Base-by-base conservation (phyloP, 148 eudicot species). In the Selenicereus undatus region DNA sequence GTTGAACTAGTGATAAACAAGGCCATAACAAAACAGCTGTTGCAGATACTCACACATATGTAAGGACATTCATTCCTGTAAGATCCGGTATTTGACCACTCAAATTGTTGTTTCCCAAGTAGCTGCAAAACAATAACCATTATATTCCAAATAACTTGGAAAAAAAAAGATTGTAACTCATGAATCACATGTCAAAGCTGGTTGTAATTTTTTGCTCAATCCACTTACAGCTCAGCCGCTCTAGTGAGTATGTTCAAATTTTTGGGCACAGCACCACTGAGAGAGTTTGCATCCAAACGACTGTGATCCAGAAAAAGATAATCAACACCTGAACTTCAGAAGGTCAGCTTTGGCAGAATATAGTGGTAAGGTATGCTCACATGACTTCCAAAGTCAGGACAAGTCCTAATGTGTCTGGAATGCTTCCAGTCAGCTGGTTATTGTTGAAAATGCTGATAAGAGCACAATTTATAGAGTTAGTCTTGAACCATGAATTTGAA, bases 281-380 rank as follows among this genome's bases (percentile, higher is more conserved):
- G 62, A 32, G 32, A 78, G 84, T 85, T 85, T 29, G 26, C 64
- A 76, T 85, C 87, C 82, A 85, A 78, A 75, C 87, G 87, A 78
- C 87, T 85, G 76, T 77, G 77, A 68, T 22, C 24, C 70, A 84
- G 30, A 52, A 20, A 52, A 74, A 81, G 20, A 43, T 52, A n/a
- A 81, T 56, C n/a, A 66, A 66, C 26, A 2, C 45, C 45, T 27
- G 50, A 68, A 72, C 13, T 42, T 21, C 21, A 10, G 24, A 27
- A 52, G 66, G 29, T 35, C 12, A 73, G 12, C 8, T 51, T 48
- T 14, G 35, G 20, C 32, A 62, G 4, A 43, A 26, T 45, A 24
- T 64, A 74, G 14, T 52, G 42, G 39, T 39, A 74, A 74, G 42
- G 78, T 17, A 42, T 48, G 76, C 87, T 85, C 75, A 85, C 87